A percentile compares a stretch with the other conserved stretches of the same genome.
Evolutionary conservation across 495 filamentous ascomycete species (phyloP).

Genomic region (Podospora appendiculata): DNA sequence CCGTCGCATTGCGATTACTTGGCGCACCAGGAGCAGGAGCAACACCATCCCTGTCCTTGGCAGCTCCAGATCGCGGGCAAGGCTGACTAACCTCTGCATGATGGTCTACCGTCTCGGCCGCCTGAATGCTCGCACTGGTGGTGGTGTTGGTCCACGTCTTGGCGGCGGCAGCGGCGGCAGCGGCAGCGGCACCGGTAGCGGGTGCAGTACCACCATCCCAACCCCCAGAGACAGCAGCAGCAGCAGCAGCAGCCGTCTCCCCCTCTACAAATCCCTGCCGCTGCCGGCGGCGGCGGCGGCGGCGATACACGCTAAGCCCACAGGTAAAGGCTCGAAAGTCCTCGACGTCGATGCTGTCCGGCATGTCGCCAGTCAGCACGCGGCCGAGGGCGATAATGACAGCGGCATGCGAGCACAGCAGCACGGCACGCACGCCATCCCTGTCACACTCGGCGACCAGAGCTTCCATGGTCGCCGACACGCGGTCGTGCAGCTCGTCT

Average conservation of each 20-base stretch:
- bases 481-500: constrained; percentile 67
- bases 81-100: too few relatives aligned
- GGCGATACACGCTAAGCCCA: constrained; percentile 54
- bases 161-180: neutral
- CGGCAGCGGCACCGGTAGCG: too few relatives aligned
- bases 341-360: constrained; percentile 54
- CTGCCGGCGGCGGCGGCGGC: constrained; percentile 11
- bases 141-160: neutral
- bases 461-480: constrained; percentile 58
- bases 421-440: constrained; percentile 52
- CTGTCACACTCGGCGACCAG: constrained; percentile 68
- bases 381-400: constrained; percentile 78
- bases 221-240: neutral
- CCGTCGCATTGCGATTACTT: too few relatives aligned
- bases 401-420: constrained; percentile 90
- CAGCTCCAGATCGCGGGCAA: too few relatives aligned
- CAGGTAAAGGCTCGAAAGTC: constrained; percentile 89
- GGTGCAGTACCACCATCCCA: too few relatives aligned
- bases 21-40: neutral
- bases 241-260: neutral
- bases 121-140: neutral
- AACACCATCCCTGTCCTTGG: too few relatives aligned
- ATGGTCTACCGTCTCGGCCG: too few relatives aligned
- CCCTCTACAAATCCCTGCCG: constrained; percentile 3
- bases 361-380: constrained; percentile 68